phyloP scores from a whole-genome alignment of 169 alveolate genomes.

The Eimeria sp. region DNA sequence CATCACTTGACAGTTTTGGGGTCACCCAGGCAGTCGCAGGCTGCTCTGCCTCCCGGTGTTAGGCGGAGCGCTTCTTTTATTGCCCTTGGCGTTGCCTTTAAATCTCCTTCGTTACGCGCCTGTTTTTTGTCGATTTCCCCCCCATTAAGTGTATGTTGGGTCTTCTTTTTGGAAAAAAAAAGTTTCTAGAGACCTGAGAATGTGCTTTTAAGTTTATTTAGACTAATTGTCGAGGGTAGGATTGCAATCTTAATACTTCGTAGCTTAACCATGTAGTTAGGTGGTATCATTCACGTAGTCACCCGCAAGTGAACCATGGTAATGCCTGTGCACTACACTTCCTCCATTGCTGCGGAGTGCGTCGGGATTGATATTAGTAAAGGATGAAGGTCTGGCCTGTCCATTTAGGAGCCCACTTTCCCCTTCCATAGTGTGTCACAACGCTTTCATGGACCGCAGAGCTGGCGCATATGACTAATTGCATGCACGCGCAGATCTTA shows the following conservation, averaged over 20 bases:
- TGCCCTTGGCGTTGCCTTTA: background rate
- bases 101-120: background rate
- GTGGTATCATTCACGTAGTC: too few species aligned
- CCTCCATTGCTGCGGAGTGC: background rate
- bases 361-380: background rate
- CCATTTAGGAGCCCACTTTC: background rate
- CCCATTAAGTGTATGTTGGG: background rate
- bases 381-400: background rate
- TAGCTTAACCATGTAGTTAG: too few species aligned
- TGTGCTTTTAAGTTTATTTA: too few species aligned
- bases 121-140: background rate
- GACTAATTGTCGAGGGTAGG: too few species aligned
- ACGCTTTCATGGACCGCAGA: background rate
- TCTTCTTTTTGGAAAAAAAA: background rate
- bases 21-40: background rate
- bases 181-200: too few species aligned
- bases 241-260: too few species aligned
- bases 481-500: background rate
- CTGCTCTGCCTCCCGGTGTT: background rate
- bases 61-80: background rate
- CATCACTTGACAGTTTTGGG: background rate
- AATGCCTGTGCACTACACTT: too few species aligned
- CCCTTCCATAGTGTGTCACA: background rate
- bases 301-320: too few species aligned
- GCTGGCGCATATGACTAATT: background rate